Percentiles rank a stretch among this genome's conserved stretches.
phyloP scores from a whole-genome alignment of 2,329 filamentous ascomycete genomes.

The Fusarium phyllophilum region DNA sequence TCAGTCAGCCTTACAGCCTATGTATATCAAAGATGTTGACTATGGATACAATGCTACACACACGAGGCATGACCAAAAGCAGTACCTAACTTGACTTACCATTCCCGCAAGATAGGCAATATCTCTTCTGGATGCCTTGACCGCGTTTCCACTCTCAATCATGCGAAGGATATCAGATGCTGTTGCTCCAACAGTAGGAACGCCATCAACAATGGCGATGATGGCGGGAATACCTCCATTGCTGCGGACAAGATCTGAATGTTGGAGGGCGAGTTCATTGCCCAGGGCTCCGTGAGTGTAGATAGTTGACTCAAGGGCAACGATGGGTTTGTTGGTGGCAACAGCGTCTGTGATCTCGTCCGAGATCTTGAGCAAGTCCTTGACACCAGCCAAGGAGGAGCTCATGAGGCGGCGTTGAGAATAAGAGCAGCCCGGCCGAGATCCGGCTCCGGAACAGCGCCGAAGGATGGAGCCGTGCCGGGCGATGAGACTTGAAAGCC shows the following conservation, averaged over 20 bases:
- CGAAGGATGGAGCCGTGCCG: conserved; percentile 33
- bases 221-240: conserved; percentile 90
- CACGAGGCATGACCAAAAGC: not conserved
- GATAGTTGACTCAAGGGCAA: conserved; percentile 94
- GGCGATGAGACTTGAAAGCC: conserved; percentile 34
- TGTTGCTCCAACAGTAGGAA: conserved; percentile 81
- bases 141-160: conserved; percentile 72
- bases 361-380: conserved; percentile 72
- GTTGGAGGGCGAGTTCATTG: conserved; percentile 76
- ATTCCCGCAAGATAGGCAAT: conserved; percentile 82
- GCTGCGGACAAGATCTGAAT: conserved; percentile 83
- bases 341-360: conserved; percentile 86
- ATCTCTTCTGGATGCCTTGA: conserved; percentile 89
- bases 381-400: conserved; percentile 45
- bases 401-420: conserved; percentile 38
- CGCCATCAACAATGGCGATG: conserved; percentile 85
- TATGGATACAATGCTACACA: not conserved
- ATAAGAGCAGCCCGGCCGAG: conserved; percentile 22
- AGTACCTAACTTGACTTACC: conserved; percentile 57
- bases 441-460: conserved; percentile 25
- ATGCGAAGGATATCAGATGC: conserved; percentile 79
- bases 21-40: not conserved
- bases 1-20: conserved; percentile 14
- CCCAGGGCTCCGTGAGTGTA: conserved; percentile 94
- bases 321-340: conserved; percentile 78